Evolutionary conservation across 768 basidiomycete genomes (phyloP).

Genomic region (Trametes gibbosa): DNA sequence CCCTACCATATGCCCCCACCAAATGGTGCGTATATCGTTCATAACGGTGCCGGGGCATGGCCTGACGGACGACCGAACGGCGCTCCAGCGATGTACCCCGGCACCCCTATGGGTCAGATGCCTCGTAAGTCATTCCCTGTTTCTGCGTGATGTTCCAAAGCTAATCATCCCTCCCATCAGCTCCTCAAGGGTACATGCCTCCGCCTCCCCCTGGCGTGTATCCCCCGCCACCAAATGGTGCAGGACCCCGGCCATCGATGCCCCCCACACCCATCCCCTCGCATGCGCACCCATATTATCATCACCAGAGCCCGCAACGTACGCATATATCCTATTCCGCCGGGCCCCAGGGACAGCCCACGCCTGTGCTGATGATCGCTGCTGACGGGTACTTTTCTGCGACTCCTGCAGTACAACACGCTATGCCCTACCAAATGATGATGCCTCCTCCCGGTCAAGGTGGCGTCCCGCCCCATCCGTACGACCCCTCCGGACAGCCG

Average conservation of each 20-base stretch:
- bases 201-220: constrained; percentile 74
- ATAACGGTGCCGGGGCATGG: constrained; percentile 2
- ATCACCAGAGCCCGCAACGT: constrained; percentile 83
- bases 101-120: constrained; percentile 84
- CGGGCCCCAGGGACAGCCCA: constrained; percentile 15
- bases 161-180: constrained; percentile 30
- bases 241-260: constrained; percentile 81
- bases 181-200: constrained; percentile 77
- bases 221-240: constrained; percentile 75
- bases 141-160: not conserved
- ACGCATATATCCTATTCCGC: constrained; percentile 30
- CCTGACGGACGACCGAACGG: constrained; percentile 6
- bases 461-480: constrained; percentile 67
- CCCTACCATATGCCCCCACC: constrained; percentile 81
- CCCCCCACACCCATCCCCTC: constrained; percentile 88
- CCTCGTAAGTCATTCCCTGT: constrained; percentile 62
- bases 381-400: constrained; percentile 22
- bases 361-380: not conserved
- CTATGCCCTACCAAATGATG: constrained; percentile 90
- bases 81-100: constrained; percentile 70
- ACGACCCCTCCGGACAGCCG: constrained; percentile 56
- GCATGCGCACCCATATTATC: constrained; percentile 85
- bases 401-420: constrained; percentile 66
- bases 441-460: constrained; percentile 74
- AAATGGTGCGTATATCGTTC: constrained; percentile 47